A percentile compares a stretch with the other conserved stretches of the same genome.
phyloP scores from a whole-genome alignment of 2,329 filamentous ascomycete species.

The Fusarium sp. region DNA sequence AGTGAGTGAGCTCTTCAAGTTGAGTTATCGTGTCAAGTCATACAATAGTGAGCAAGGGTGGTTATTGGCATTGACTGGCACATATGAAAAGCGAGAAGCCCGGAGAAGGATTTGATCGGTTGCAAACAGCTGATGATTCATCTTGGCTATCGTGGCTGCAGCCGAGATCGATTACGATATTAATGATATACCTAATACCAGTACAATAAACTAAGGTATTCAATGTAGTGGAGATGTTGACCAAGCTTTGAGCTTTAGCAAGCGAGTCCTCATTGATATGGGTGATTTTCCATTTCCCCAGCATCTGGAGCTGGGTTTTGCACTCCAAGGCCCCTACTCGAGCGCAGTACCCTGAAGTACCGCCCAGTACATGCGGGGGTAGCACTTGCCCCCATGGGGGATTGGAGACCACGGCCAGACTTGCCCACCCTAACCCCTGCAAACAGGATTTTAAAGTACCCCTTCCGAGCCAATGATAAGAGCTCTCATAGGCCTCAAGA shows the following conservation, averaged over 20 bases:
- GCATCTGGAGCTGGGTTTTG: not conserved
- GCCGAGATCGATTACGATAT: not conserved
- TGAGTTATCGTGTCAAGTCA: conserved; percentile 28
- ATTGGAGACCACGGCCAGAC: conserved; percentile 43
- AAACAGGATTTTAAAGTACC: conserved; percentile 24
- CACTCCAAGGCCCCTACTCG: conserved; percentile 3
- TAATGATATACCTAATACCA: not conserved
- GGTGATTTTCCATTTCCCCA: conserved; percentile 5
- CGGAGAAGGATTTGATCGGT: conserved; percentile 2
- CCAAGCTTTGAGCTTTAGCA: not conserved
- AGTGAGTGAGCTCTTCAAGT: not conserved
- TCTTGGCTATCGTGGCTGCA: conserved; percentile 5
- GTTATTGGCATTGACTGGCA: conserved; percentile 2
- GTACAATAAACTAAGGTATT: not conserved
- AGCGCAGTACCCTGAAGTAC: conserved; percentile 27
- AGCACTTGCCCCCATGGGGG: conserved; percentile 28
- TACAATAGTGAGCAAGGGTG: conserved; percentile 13
- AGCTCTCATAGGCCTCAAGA: conserved; percentile 3
- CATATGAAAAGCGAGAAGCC: conserved; percentile 11
- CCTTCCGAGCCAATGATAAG: conserved; percentile 37
- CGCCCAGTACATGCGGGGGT: conserved; percentile 28
- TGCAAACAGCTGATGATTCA: conserved; percentile 18
- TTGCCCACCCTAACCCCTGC: conserved; percentile 17
- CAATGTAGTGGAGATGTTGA: not conserved
- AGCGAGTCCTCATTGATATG: not conserved